phyloP scores from a whole-genome alignment of 768 basidiomycete genomes.

The Suillus alpinus region DNA sequence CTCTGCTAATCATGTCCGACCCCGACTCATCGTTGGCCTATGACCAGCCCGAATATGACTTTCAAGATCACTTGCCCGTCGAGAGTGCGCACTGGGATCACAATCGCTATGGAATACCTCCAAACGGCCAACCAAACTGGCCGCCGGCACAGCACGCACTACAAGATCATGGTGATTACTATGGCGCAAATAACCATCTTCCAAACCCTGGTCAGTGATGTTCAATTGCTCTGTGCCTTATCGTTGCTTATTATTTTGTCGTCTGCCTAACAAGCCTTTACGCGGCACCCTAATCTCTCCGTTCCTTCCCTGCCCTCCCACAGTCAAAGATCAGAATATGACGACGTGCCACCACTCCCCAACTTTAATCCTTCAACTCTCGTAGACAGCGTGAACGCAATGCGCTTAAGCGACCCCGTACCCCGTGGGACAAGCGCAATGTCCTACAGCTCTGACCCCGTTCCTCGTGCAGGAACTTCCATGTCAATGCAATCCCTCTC shows the following conservation, averaged over 20 bases:
- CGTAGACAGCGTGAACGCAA: slow-evolving; percentile 50
- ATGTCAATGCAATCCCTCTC: slow-evolving; percentile 46
- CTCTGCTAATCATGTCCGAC: slow-evolving; percentile 23
- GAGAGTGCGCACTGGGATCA: neutral
- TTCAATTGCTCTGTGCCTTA: neutral
- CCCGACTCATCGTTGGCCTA: slow-evolving; percentile 22
- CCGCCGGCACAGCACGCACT: slow-evolving; percentile 2
- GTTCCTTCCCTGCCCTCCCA: slow-evolving; percentile 44
- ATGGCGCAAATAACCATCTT: slow-evolving; percentile 7
- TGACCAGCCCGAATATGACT: slow-evolving; percentile 19
- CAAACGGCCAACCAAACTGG: slow-evolving; percentile 10
- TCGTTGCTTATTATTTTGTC: slow-evolving; percentile 9
- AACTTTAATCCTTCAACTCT: slow-evolving; percentile 45
- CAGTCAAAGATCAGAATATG: slow-evolving; percentile 29
- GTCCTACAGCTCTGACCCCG: slow-evolving; percentile 39
- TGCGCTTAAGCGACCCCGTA: slow-evolving; percentile 48
- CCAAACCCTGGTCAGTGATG: slow-evolving; percentile 19
- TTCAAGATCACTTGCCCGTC: slow-evolving; percentile 8
- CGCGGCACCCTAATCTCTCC: slow-evolving; percentile 47
- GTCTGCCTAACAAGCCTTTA: slow-evolving; percentile 25
- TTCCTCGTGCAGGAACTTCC: slow-evolving; percentile 55
- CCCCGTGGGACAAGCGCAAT: slow-evolving; percentile 29
- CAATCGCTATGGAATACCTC: neutral
- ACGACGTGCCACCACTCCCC: slow-evolving; percentile 29
- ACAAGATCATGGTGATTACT: slow-evolving; percentile 15